phyloP scores from a whole-genome alignment of 306 rosid genomes.

The Chamaecrista fasciculata region DNA sequence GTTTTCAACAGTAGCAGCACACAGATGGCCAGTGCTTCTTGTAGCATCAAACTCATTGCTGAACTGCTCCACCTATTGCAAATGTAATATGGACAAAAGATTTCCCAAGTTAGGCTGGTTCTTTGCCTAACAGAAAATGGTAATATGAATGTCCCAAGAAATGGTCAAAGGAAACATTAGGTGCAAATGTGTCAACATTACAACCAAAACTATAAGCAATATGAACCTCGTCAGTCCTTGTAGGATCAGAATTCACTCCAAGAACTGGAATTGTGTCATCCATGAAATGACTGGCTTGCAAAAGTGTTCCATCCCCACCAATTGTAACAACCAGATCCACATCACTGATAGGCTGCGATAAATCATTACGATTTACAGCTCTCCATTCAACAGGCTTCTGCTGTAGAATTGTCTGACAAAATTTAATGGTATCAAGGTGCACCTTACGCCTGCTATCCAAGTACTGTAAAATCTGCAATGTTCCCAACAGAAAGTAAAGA shows the following conservation, averaged over 20 bases:
- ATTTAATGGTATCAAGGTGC: conserved; percentile 65
- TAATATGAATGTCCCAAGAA: conserved; percentile 4
- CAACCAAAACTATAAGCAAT: conserved; percentile 14
- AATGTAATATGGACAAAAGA: conserved; percentile 5
- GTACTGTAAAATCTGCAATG: conserved; percentile 54
- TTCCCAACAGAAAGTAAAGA: conserved; percentile 17
- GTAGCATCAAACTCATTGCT: conserved; percentile 67
- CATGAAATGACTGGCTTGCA: conserved; percentile 83
- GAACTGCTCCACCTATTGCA: conserved; percentile 59
- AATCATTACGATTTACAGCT: conserved; percentile 44
- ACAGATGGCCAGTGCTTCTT: conserved; percentile 89
- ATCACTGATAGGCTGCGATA: conserved; percentile 58
- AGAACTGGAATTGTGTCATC: conserved; percentile 74
- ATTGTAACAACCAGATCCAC: conserved; percentile 80
- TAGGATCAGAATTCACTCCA: conserved; percentile 97
- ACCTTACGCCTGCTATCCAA: conserved; percentile 61
- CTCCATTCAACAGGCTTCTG: conserved; percentile 76
- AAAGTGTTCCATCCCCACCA: conserved; percentile 94
- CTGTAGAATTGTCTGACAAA: conserved; percentile 68
- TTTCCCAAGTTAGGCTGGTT: background rate
- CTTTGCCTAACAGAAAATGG: background rate
- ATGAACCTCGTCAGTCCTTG: conserved; percentile 69
- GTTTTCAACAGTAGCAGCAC: conserved; percentile 70
- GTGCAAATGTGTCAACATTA: conserved; percentile 17
- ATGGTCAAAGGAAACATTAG: background rate